Evolutionary conservation across 2,329 filamentous ascomycete genomes (phyloP).

Genomic region (Cytospora piceae): DNA sequence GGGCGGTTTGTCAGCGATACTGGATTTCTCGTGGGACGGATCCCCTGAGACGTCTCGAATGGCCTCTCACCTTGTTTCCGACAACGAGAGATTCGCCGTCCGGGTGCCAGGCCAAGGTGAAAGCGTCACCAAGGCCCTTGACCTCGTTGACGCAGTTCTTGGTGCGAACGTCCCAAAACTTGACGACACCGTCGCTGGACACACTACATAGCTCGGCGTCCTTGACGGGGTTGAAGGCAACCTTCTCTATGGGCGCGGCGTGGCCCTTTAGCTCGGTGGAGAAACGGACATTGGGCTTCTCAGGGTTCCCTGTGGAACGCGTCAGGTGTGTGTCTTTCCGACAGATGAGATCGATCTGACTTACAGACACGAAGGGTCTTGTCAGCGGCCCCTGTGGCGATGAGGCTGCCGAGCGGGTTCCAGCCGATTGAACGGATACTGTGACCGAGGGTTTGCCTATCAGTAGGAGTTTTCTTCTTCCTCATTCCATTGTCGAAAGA

Average conservation of each 20-base stretch:
- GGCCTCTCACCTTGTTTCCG: slow-evolving; percentile 66
- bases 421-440: slow-evolving; percentile 82
- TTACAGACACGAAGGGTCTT: slow-evolving; percentile 73
- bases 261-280: slow-evolving; percentile 77
- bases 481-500: slow-evolving; percentile 20
- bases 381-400: slow-evolving; percentile 79
- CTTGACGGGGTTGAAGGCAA: slow-evolving; percentile 77
- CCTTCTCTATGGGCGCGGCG: slow-evolving; percentile 68
- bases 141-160: slow-evolving; percentile 73
- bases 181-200: slow-evolving; percentile 72
- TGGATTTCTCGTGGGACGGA: background rate
- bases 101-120: slow-evolving; percentile 75
- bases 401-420: slow-evolving; percentile 82
- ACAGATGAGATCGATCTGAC: slow-evolving; percentile 36
- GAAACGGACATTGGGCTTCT: slow-evolving; percentile 72
- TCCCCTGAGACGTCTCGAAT: background rate
- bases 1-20: slow-evolving; percentile 32
- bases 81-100: slow-evolving; percentile 72
- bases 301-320: slow-evolving; percentile 66
- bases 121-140: slow-evolving; percentile 66
- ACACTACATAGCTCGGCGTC: slow-evolving; percentile 78
- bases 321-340: background rate
- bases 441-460: slow-evolving; percentile 14
- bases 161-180: slow-evolving; percentile 80
- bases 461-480: slow-evolving; percentile 2